phyloP scores from a whole-genome alignment of 192 early-diverging fungal genomes.

The Spizellomyces punctatus region DNA sequence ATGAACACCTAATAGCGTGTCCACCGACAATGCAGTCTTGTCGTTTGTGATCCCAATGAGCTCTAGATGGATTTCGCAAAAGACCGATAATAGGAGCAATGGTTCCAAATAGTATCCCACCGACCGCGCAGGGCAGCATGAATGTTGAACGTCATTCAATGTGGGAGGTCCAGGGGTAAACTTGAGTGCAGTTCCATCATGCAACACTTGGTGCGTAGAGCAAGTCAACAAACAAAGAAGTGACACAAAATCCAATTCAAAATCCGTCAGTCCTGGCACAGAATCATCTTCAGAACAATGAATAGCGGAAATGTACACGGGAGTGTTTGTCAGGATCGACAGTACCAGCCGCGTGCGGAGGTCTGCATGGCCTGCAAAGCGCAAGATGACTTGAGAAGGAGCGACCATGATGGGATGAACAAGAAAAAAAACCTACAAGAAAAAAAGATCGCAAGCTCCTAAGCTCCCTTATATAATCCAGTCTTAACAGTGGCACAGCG shows the following conservation, averaged over 20 bases:
- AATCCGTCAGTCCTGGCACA: background rate
- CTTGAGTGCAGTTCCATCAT: background rate
- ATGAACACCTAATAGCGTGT: constrained; percentile 2
- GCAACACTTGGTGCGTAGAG: background rate
- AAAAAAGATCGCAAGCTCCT: no score
- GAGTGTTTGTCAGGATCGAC: background rate
- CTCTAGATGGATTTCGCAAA: background rate
- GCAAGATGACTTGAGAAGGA: no score
- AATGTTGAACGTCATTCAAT: no score
- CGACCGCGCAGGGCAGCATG: background rate
- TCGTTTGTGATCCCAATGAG: background rate
- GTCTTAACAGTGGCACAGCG: no score
- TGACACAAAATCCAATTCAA: background rate
- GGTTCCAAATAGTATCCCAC: constrained; percentile 5
- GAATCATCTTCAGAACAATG: background rate
- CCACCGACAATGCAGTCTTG: constrained; percentile 1
- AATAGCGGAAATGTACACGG: background rate
- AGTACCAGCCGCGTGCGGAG: constrained; percentile 10
- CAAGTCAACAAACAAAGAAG: background rate
- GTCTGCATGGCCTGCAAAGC: constrained; percentile 3
- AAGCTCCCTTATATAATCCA: no score
- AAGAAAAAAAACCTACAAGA: no score
- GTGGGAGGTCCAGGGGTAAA: background rate
- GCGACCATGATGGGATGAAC: no score
- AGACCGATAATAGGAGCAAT: background rate